Conservation (phyloP, 345 rosid genomes). For the Psidium friedrichsthalianum region DNA sequence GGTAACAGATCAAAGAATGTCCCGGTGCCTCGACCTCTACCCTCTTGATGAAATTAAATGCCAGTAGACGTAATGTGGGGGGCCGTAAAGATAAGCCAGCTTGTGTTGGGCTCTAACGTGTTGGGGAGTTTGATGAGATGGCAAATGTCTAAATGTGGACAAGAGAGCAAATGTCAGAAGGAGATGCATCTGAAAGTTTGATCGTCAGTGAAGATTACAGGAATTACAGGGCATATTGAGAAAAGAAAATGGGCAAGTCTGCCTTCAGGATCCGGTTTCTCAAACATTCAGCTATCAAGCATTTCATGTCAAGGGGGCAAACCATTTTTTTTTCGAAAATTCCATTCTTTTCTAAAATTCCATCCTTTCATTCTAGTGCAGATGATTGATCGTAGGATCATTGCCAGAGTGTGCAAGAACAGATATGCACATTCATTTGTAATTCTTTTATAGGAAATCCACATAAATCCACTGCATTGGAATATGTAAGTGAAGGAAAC, state of each 20-base stretch:
- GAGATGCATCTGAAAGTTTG: background rate
- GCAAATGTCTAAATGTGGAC: background rate
- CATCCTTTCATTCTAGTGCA: background rate
- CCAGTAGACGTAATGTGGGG: slow-evolving; percentile 40
- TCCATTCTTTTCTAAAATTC: background rate
- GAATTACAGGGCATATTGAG: background rate
- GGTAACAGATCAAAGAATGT: slow-evolving; percentile 69
- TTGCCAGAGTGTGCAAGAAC: background rate
- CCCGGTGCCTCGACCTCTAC: slow-evolving; percentile 73
- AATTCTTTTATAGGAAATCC: background rate
- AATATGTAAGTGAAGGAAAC: background rate
- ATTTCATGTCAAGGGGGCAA: background rate
- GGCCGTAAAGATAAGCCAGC: background rate
- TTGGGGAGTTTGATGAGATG: background rate
- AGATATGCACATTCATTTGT: background rate
- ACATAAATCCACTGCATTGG: background rate
- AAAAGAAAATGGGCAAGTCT: background rate
- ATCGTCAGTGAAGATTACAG: background rate
- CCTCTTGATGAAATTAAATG: slow-evolving; percentile 58
- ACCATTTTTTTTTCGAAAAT: background rate
- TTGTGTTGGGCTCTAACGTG: background rate
- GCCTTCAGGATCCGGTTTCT: background rate
- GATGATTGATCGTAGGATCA: background rate
- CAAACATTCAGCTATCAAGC: background rate
- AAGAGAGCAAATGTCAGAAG: background rate